Evolutionary conservation across 371 early-diverging fungal genomes (phyloP).

Genomic region (Mucor irregularis): DNA sequence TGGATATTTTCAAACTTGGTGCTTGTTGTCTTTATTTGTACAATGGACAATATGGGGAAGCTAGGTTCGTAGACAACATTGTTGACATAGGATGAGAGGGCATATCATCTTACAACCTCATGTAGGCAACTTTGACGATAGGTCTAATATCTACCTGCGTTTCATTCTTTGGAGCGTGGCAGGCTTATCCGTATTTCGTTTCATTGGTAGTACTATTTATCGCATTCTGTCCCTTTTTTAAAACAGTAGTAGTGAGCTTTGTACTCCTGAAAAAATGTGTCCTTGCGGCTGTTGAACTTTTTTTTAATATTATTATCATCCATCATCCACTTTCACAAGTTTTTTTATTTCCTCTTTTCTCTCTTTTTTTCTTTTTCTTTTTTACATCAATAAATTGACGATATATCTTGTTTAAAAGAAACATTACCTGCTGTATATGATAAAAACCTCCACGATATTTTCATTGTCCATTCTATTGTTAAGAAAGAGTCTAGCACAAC

Average conservation of each 20-base stretch:
- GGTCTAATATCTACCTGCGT: constrained; percentile 57
- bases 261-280: constrained; percentile 61
- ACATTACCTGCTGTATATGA: constrained; percentile 1
- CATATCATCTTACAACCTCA: too few relatives aligned
- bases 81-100: too few relatives aligned
- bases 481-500: constrained; percentile 14
- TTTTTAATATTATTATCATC: neutral
- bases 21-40: constrained; percentile 58
- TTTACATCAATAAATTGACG: neutral
- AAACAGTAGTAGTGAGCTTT: constrained; percentile 40
- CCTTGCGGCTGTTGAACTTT: constrained; percentile 4
- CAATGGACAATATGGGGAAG: constrained; percentile 25
- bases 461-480: constrained; percentile 11
- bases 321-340: neutral
- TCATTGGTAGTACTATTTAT: constrained; percentile 73
- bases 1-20: constrained; percentile 83
- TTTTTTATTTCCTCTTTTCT: neutral
- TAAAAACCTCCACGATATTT: constrained; percentile 5
- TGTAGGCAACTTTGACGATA: constrained; percentile 43
- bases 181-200: constrained; percentile 71
- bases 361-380: constrained; percentile 1
- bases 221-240: constrained; percentile 10
- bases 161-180: constrained; percentile 87
- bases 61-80: constrained; percentile 26
- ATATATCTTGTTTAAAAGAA: too few relatives aligned